Conservation (phyloP, 2,329 filamentous ascomycete genomes). For the Fusarium stilboides region DNA sequence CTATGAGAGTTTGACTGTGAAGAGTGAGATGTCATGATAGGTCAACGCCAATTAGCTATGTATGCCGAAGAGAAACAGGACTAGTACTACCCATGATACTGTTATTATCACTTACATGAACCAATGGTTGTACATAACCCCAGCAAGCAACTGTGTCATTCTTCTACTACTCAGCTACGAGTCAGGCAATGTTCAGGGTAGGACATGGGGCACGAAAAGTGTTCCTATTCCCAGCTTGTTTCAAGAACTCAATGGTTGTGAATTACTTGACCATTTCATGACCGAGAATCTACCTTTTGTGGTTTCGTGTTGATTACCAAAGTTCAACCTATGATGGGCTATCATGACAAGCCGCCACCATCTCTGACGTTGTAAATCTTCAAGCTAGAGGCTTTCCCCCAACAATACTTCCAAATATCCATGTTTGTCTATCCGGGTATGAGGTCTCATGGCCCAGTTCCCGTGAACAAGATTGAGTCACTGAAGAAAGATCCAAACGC, state of each 20-base stretch:
- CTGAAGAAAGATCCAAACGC: neutral
- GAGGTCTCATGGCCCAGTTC: neutral
- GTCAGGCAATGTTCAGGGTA: neutral
- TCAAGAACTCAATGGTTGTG: too few species aligned
- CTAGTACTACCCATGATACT: too few species aligned
- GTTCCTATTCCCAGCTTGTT: too few species aligned
- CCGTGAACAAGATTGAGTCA: constrained; percentile 29
- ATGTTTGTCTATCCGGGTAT: neutral
- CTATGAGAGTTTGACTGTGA: neutral
- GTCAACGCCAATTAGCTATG: neutral
- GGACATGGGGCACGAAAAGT: neutral
- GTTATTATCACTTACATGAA: too few species aligned
- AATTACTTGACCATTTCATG: too few species aligned
- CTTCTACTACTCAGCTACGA: neutral
- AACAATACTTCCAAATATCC: neutral
- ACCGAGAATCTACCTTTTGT: too few species aligned
- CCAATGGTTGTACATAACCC: neutral
- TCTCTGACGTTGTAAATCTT: too few species aligned
- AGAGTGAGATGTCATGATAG: neutral
- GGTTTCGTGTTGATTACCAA: neutral
- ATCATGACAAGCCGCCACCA: neutral
- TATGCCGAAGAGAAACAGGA: too few species aligned
- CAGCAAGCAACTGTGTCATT: neutral
- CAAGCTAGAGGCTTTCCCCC: neutral
- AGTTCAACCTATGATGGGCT: neutral